phyloP scores from a whole-genome alignment of 2,329 filamentous ascomycete genomes.

The Immersiporthe knoxdaviesiana region DNA sequence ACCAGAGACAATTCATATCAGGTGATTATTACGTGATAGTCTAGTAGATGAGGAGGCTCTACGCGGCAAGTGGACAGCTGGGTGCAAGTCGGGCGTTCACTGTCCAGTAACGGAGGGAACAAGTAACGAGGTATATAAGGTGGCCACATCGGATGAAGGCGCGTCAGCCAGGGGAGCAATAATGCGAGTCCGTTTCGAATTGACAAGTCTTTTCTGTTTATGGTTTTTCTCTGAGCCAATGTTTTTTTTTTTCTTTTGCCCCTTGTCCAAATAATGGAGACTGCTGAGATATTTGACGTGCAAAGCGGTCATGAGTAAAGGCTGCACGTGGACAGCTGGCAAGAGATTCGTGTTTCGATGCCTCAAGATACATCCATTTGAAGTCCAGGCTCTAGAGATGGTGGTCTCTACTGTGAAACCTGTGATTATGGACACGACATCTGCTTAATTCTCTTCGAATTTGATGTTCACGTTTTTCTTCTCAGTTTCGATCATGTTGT shows the following conservation, averaged over 20 bases:
- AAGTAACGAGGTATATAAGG: not conserved
- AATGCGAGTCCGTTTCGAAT: not conserved
- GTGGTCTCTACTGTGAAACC: not conserved
- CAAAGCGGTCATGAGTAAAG: not conserved
- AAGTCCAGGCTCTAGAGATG: not conserved
- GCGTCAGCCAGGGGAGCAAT: not conserved
- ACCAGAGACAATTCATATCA: too few species aligned
- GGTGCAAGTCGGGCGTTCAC: too few species aligned
- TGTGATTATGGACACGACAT: not conserved
- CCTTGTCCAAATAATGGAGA: too few species aligned
- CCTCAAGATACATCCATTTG: not conserved
- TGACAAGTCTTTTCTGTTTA: not conserved
- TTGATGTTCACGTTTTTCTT: not conserved
- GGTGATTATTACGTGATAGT: too few species aligned
- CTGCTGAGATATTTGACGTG: too few species aligned
- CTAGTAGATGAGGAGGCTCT: too few species aligned
- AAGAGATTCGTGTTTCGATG: not conserved
- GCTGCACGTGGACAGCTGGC: not conserved
- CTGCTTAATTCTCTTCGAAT: not conserved
- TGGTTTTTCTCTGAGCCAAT: not conserved
- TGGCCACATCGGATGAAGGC: not conserved
- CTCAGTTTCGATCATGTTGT: not conserved
- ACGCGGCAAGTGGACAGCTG: too few species aligned
- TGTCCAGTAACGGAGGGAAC: too few species aligned
- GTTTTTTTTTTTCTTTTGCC: not conserved